A percentile compares a stretch with the other conserved stretches of the same genome.
These are phyloP conservation scores for Parsonsia alboflavescens DNA, from an alignment of 257 asterid genomes.

Conservation along the genomic window DNA sequence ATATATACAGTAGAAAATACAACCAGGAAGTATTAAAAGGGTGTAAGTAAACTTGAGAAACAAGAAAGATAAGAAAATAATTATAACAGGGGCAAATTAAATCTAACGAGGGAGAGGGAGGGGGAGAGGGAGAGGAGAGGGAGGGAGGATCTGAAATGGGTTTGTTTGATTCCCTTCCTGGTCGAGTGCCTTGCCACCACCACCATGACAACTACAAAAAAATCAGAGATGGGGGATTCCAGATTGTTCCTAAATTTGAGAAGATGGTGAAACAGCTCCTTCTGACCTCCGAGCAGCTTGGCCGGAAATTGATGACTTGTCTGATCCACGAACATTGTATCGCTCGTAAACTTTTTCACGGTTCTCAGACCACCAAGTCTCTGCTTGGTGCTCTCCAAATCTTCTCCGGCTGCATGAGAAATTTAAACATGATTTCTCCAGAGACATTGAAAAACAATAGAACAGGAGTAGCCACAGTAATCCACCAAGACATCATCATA, in stretches of 20 bases:
- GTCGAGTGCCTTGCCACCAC: slow-evolving; percentile 12
- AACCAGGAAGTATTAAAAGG: slow-evolving; percentile 11
- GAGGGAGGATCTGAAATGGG: slow-evolving; percentile 7
- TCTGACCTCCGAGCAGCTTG: slow-evolving; percentile 68
- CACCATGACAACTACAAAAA: slow-evolving; percentile 13
- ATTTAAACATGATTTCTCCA: neutral
- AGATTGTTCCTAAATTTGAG: slow-evolving; percentile 45
- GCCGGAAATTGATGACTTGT: slow-evolving; percentile 66
- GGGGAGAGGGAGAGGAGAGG: neutral
- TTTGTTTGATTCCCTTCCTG: slow-evolving; percentile 10
- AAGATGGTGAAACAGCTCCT: slow-evolving; percentile 73
- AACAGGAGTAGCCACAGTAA: no score
- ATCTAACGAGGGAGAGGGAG: neutral
- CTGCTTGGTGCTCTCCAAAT: slow-evolving; percentile 98
- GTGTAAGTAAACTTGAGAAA: slow-evolving; percentile 2
- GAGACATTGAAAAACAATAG: no score
- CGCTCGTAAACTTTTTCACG: slow-evolving; percentile 86
- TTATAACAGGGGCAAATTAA: slow-evolving; percentile 7
- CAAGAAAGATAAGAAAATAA: slow-evolving; percentile 6
- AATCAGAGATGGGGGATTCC: neutral
- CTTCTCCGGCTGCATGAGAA: slow-evolving; percentile 67
- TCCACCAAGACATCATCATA: no score
- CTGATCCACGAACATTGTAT: slow-evolving; percentile 85
- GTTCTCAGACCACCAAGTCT: slow-evolving; percentile 98
- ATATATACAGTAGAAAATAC: slow-evolving; percentile 27